Evolutionary conservation across 202 grass and related monocot genomes (phyloP), one percentile per base, ranked within the genome.

Genomic region (Cymbopogon flexuosus): DNA sequence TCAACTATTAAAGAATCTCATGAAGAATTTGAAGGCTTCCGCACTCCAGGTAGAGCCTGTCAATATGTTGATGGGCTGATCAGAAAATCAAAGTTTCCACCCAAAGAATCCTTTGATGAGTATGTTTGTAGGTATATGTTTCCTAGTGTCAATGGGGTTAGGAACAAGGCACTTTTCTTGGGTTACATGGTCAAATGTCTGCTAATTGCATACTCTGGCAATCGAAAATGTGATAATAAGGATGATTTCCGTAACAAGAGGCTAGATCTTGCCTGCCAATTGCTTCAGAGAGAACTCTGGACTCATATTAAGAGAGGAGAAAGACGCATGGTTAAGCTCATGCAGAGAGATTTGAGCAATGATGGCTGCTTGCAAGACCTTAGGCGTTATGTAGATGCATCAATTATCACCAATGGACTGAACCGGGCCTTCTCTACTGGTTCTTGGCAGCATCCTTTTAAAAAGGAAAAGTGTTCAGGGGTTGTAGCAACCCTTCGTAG

Each of bases 191-290:
- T 97, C 19, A 97, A 89, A 81, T 92, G 89, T 45, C 88, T 97
- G 70, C 79, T 97, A 42, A 85, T 89, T 62, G 88, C 85, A 41
- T 89, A 58, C 79, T 81, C 47, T 83, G 91, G 88, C 18, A 92
- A 87, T 10, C 43, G 94, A 11, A 97, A 97, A 75, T 94, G 86
- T 64, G 91, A 97, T 64, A 92, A 92, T 37, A 97, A 84, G 80
- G 94, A 94, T 76, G 91, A 92, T 92, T 91, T 97, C 41, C 81
- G 91, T 62, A 97, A 94, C 86, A 97, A 97, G 86, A 90, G 94
- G 67, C 75, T 97, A 73, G 89, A 87, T 40, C 37, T 40, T 40
- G 37, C 91, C 36, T 85, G 89, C 72, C 84, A 97, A 43, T 73
- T 97, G 78, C 88, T 97, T 73, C 45, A 47, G 30, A 87, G 87